These are phyloP conservation scores for Triticum timopheevii DNA, from an alignment of 176 grass and related monocot species.

Conservation along the genomic window DNA sequence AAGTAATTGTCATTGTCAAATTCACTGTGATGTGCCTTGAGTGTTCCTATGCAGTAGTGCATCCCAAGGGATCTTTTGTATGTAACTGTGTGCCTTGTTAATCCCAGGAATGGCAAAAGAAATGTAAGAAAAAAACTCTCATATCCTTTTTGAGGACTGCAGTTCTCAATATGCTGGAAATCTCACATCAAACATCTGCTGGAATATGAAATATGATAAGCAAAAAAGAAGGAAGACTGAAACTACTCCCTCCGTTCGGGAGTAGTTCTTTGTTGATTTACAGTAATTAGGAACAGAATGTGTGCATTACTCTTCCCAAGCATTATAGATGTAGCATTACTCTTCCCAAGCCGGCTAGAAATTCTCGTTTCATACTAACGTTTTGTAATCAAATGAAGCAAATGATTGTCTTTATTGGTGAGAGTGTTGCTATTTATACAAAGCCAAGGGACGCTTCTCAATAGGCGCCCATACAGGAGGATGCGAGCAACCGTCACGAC, in stretches of 20 bases:
- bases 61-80: constrained; percentile 1
- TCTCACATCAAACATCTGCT: neutral
- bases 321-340: no score
- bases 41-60: neutral
- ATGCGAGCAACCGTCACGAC: no score
- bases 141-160: neutral
- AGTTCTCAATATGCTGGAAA: neutral
- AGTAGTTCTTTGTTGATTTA: neutral
- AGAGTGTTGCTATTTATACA: no score
- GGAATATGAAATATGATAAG: neutral
- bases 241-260: no score
- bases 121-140: neutral
- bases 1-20: neutral
- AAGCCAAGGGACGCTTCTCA: no score
- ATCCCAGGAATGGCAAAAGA: neutral
- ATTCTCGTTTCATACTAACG: neutral
- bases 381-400: no score
- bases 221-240: neutral
- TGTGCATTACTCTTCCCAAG: no score
- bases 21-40: neutral
- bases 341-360: neutral
- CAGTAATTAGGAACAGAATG: neutral
- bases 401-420: no score
- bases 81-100: constrained; percentile 9
- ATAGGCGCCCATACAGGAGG: no score